phyloP scores from a whole-genome alignment of 257 asterid species.

The Scutellaria barbata region DNA sequence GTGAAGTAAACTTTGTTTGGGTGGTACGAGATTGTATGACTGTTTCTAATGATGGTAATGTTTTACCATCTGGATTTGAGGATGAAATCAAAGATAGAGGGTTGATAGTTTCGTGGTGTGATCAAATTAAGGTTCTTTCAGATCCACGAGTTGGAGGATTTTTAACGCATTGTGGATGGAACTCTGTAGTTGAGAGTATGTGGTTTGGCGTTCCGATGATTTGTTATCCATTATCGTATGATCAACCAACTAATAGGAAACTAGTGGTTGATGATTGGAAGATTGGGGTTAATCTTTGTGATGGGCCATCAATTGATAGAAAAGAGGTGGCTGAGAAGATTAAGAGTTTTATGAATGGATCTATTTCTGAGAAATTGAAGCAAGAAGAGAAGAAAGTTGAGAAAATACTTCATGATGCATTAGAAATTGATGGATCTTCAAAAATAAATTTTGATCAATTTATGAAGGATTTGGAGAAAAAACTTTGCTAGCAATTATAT shows the following conservation, averaged over 20 bases:
- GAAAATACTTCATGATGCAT: neutral
- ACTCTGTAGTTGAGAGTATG: constrained; percentile 22
- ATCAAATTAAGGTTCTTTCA: constrained; percentile 21
- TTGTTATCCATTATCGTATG: constrained; percentile 23
- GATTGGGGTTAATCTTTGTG: constrained; percentile 32
- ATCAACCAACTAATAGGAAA: constrained; percentile 35
- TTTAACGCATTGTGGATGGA: constrained; percentile 33
- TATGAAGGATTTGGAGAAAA: neutral
- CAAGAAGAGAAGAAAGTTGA: neutral
- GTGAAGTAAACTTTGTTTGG: constrained; percentile 26
- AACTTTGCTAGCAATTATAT: neutral
- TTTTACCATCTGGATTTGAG: constrained; percentile 28
- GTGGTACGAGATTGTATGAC: constrained; percentile 19
- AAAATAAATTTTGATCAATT: constrained; percentile 9
- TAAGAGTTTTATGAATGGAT: constrained; percentile 15
- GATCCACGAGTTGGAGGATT: constrained; percentile 23
- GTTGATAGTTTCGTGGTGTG: constrained; percentile 31
- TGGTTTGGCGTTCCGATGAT: constrained; percentile 35
- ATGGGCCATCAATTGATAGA: constrained; percentile 5
- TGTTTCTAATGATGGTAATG: neutral
- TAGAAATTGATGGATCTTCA: constrained; percentile 20
- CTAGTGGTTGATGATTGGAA: constrained; percentile 35
- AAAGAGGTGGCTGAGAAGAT: constrained; percentile 32
- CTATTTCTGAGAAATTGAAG: constrained; percentile 9
- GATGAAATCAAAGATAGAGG: constrained; percentile 13